These are phyloP conservation scores for Tympanopsis confertula DNA, from an alignment of 2,329 filamentous ascomycete genomes.

Conservation along the genomic window DNA sequence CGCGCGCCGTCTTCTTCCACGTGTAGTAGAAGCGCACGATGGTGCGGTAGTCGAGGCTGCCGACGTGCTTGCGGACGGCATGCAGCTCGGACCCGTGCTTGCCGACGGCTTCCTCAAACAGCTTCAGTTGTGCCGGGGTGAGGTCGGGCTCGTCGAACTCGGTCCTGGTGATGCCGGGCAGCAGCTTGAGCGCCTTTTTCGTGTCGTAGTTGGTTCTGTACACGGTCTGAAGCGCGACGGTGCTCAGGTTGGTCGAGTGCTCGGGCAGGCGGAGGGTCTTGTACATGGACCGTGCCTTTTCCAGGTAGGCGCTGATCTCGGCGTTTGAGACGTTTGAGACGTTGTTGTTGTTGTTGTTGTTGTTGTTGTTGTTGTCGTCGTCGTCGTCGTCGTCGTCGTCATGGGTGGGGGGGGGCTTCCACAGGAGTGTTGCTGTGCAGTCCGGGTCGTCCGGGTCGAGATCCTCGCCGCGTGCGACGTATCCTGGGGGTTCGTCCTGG, in stretches of 20 bases:
- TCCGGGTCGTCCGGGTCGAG: slow-evolving; percentile 56
- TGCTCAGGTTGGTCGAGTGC: slow-evolving; percentile 74
- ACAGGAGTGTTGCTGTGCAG: slow-evolving; percentile 65
- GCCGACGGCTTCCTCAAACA: slow-evolving; percentile 80
- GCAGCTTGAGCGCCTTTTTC: slow-evolving; percentile 56
- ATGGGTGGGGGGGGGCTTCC: slow-evolving; percentile 57
- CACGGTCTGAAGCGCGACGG: slow-evolving; percentile 68
- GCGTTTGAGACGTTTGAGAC: slow-evolving; percentile 32
- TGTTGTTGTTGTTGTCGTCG: slow-evolving; percentile 21
- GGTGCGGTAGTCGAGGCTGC: slow-evolving; percentile 65
- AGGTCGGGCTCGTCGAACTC: slow-evolving; percentile 78
- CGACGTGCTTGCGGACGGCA: slow-evolving; percentile 73
- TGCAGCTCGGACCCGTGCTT: slow-evolving; percentile 88
- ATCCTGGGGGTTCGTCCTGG: slow-evolving; percentile 80
- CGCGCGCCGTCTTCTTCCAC: slow-evolving; percentile 89
- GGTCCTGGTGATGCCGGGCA: slow-evolving; percentile 56
- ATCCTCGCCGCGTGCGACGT: slow-evolving; percentile 75
- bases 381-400: slow-evolving; percentile 21
- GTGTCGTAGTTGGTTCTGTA: slow-evolving; percentile 61
- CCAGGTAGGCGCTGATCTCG: slow-evolving; percentile 68
- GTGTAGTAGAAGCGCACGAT: slow-evolving; percentile 92
- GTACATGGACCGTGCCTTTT: slow-evolving; percentile 51
- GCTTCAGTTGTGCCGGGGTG: slow-evolving; percentile 67
- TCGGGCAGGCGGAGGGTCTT: slow-evolving; percentile 59
- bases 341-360: slow-evolving; percentile 20